Base-by-base conservation (phyloP, 2,329 filamentous ascomycete species). In the Colletotrichum higginsianum region DNA sequence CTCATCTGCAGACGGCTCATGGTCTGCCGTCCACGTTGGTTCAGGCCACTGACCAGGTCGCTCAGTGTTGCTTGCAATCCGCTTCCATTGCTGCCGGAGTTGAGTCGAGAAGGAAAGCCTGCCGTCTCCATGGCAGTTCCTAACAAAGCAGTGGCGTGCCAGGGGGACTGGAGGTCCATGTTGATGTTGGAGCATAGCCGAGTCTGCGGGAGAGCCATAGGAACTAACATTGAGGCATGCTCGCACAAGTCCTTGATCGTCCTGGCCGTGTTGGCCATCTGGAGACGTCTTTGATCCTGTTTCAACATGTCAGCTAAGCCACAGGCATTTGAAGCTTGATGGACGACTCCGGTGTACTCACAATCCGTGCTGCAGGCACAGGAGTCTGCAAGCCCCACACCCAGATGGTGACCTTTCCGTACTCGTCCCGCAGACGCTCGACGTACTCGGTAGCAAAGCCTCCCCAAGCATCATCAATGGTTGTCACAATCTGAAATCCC, bases 361-460 rank as follows among this genome's bases (percentile, higher is more conserved):
- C 70, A 38, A 69, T 66, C 50, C 57, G 55, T 26, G 65, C 35
- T 23, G 58, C 52, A 12, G 64, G 70, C 44, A 86, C 84, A 1
- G 84, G 83, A 67, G 92, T 91, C 80, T 97, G 93, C 26, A 95
- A 80, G 0, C 93, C 95, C 92, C 95, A 98, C 15, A 95, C 88
- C 93, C 94, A 97, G 42, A 98, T 89, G 61, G 90, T 90, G 44
- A 91, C 89, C 83, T 98, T 98, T 40, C 94, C 94, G 79, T 95
- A 96, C 80, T 99, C 96, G 79, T 99, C 96, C 73, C 94, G 86
- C 68, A 99, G 82, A 40, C 91, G 87, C 79, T 98, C 92, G 35
- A 94, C 80, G 78, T 95, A 96, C 70, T 88, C 87, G 3, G 91
- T 85, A 8, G 91, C 88, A 79, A 96, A 96, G 0, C 94, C 93